Evolutionary conservation across 495 filamentous ascomycete species (phyloP), one percentile per base, ranked within the genome.

Genomic region (Penicillium manginii): DNA sequence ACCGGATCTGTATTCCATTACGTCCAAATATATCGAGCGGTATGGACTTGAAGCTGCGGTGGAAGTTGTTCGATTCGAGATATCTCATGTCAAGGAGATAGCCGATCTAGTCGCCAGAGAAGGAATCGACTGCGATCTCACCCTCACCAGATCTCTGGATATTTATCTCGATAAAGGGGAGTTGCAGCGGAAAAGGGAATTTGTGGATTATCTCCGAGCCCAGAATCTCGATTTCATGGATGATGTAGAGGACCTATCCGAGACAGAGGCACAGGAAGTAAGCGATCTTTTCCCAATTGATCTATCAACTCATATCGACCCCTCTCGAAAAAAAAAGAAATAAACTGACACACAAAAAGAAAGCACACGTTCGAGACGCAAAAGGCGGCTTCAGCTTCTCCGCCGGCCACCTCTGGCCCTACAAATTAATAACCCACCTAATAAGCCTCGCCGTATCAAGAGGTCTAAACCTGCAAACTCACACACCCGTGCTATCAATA

Each of bases 361-460:
- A 63, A 4, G 71, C 72, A 3, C 68, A 71, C 3, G 69, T 77
- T 37, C 70, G 67, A 57, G 62, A 66, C 19, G 72, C 72, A 0
- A 68, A 71, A 46, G 71, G 66, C 5, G 73, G 73, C 47, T 59
- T 73, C 33, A 73, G 68, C 14, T 75, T 68, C 43, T 66, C 74
- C 0, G 84, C 88, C 1, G 88, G 86, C 0, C 87, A 84, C 52
- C 43, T 92, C 11, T 86, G 82, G 65, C 80, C 86, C 3, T 92
- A 92, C 67, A 82, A 82, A 51, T 83, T 93, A 56, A 74, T 80
- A 2, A 64, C 83, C n/a, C 83, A 86, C 1, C 66, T 92, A 7
- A 61, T 92, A 40, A 79, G 78, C 50, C 58, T 58, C 5, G 59
- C 59, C 8, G 17, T 65, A 17, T 50, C 55, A 19, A 49, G 52